A percentile compares a stretch with the other conserved stretches of the same genome.
Evolutionary conservation across 1,139 yeast genomes (phyloP).

Genomic region (Yamadazyma dushanensis): DNA sequence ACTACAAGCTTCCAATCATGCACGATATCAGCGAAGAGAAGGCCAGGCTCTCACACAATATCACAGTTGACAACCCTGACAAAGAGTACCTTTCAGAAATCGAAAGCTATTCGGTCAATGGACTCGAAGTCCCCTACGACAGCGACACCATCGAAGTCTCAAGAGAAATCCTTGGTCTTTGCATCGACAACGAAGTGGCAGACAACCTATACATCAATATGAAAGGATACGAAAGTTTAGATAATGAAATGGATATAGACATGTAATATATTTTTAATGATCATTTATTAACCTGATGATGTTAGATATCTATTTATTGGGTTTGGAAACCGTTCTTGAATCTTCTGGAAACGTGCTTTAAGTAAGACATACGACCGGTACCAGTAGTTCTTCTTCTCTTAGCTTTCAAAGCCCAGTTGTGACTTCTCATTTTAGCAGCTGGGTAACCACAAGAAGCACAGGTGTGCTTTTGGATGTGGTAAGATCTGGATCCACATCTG

Average conservation of each 20-base stretch:
- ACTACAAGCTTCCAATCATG: slow-evolving; percentile 30
- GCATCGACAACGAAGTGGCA: slow-evolving; percentile 76
- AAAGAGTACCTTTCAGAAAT: slow-evolving; percentile 26
- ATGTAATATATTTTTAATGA: slow-evolving; percentile 1
- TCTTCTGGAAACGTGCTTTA: slow-evolving; percentile 95
- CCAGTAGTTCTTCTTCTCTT: slow-evolving; percentile 99
- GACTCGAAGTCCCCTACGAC: slow-evolving; percentile 63
- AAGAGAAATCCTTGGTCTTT: slow-evolving; percentile 66
- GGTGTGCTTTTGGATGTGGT: slow-evolving; percentile 99
- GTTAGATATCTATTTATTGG: slow-evolving; percentile 16
- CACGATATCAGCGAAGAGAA: slow-evolving; percentile 42
- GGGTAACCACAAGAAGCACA: slow-evolving; percentile 99
- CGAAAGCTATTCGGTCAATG: slow-evolving; percentile 51
- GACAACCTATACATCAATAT: slow-evolving; percentile 71
- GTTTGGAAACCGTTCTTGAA: slow-evolving; percentile 99
- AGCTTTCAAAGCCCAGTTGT: slow-evolving; percentile 99
- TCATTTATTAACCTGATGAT: slow-evolving; percentile 9
- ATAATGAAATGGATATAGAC: slow-evolving; percentile 24
- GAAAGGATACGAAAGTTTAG: slow-evolving; percentile 30
- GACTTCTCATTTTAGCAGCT: slow-evolving; percentile 97
- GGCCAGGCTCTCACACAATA: slow-evolving; percentile 42
- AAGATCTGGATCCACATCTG: slow-evolving; percentile 99
- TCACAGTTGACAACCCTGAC: slow-evolving; percentile 13
- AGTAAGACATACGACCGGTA: slow-evolving; percentile 99
- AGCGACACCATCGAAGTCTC: slow-evolving; percentile 67